Conservation (phyloP, 1,284 basidiomycete genomes). For the Puccinia coronata region DNA sequence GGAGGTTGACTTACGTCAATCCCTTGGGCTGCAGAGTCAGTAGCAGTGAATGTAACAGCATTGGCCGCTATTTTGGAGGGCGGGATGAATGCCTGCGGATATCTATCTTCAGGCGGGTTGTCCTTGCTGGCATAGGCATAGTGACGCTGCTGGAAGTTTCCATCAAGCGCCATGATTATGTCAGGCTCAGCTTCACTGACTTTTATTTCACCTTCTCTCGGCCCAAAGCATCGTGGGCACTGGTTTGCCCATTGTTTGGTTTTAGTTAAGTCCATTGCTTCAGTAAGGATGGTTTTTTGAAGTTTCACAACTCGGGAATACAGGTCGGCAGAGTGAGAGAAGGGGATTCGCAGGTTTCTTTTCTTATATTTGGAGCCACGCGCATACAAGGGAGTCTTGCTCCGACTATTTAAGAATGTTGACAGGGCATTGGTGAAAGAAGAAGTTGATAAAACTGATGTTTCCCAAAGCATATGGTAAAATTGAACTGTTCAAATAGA, state of each 20-base stretch:
- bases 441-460: not conserved
- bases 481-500: slow-evolving; percentile 7
- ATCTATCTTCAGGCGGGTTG: not conserved
- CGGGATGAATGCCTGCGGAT: not conserved
- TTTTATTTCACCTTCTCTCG: not conserved
- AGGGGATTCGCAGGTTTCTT: not conserved
- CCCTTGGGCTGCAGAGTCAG: not conserved
- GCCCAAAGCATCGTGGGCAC: slow-evolving; percentile 15
- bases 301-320: not conserved
- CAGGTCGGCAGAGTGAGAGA: not conserved
- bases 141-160: not conserved
- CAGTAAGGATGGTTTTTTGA: not conserved
- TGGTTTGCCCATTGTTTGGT: not conserved
- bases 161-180: not conserved
- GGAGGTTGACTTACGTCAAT: not conserved
- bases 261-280: not conserved
- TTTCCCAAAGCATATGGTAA: slow-evolving; percentile 16
- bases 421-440: not conserved
- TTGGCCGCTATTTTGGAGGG: not conserved
- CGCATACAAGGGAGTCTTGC: too few species aligned
- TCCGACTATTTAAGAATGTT: not conserved
- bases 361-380: not conserved
- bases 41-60: not conserved
- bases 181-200: not conserved
- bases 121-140: not conserved